These are phyloP conservation scores for Apiotrichum siamense DNA, from an alignment of 1,284 basidiomycete genomes.

Conservation along the genomic window DNA sequence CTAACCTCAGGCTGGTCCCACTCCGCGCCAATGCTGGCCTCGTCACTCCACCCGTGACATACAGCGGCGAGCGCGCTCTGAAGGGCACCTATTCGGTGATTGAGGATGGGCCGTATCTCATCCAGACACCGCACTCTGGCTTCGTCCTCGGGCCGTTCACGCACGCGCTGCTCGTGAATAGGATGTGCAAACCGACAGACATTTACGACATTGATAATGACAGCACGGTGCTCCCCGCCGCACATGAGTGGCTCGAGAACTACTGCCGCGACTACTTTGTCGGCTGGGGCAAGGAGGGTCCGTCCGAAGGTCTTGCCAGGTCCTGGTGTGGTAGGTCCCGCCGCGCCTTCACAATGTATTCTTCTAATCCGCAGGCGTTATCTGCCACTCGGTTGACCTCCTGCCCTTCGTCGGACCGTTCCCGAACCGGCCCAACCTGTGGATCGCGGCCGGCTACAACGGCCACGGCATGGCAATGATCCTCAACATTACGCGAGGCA, in stretches of 20 bases:
- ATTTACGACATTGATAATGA: slow-evolving; percentile 14
- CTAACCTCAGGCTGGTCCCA: slow-evolving; percentile 19
- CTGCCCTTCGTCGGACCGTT: slow-evolving; percentile 26
- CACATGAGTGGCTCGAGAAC: not conserved
- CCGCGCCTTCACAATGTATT: not conserved
- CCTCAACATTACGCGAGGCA: slow-evolving; percentile 14
- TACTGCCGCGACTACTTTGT: slow-evolving; percentile 17
- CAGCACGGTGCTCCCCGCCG: not conserved
- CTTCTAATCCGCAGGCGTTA: slow-evolving; percentile 15
- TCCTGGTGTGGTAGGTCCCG: slow-evolving; percentile 17
- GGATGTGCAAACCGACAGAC: not conserved
- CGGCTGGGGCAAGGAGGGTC: slow-evolving; percentile 23
- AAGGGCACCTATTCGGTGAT: slow-evolving; percentile 17
- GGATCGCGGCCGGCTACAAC: slow-evolving; percentile 20
- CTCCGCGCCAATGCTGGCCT: slow-evolving; percentile 26
- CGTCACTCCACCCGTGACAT: slow-evolving; percentile 20
- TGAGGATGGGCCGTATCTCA: slow-evolving; percentile 27
- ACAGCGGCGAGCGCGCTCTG: slow-evolving; percentile 15
- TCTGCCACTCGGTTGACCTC: slow-evolving; percentile 25
- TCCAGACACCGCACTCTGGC: slow-evolving; percentile 23
- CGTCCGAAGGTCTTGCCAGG: slow-evolving; percentile 23
- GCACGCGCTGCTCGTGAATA: not conserved
- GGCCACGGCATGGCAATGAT: slow-evolving; percentile 28
- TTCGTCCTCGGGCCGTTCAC: slow-evolving; percentile 22
- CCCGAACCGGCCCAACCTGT: slow-evolving; percentile 2